phyloP scores from a whole-genome alignment of 192 early-diverging fungal species.

The Entrophospora sp. region DNA sequence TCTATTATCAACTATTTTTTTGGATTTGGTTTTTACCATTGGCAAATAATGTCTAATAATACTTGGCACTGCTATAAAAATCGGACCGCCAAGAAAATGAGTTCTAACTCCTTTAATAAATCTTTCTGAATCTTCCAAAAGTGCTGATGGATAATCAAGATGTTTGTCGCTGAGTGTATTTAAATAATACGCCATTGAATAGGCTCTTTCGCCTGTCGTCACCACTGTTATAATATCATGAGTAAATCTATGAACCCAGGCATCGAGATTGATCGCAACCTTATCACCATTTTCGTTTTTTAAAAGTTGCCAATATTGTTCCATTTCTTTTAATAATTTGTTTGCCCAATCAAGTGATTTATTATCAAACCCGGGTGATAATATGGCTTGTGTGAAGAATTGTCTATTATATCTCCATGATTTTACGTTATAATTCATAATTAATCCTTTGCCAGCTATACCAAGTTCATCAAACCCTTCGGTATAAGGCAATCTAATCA shows the following conservation, averaged over 20 bases:
- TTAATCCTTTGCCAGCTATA: background rate
- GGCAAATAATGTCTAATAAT: background rate
- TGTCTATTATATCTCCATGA: background rate
- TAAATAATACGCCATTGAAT: background rate
- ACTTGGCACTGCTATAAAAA: background rate
- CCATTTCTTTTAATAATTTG: background rate
- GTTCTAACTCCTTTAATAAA: background rate
- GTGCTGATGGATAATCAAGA: background rate
- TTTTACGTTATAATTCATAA: background rate
- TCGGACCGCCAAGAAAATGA: background rate
- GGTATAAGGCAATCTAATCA: background rate
- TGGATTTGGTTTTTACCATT: background rate
- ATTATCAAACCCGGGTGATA: background rate
- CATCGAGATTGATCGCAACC: background rate
- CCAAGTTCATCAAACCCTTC: conserved; percentile 2
- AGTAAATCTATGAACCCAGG: background rate
- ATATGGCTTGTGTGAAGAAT: background rate
- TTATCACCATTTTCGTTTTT: background rate
- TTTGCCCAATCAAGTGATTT: background rate
- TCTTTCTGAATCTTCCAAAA: background rate
- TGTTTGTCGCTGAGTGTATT: background rate
- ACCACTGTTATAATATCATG: background rate
- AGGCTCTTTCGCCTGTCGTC: background rate
- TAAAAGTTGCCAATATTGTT: background rate
- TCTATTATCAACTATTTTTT: background rate